A percentile compares a stretch with the other conserved stretches of the same genome.
Conservation (phyloP, 257 asterid species). For the Nicotiana attenuata region DNA sequence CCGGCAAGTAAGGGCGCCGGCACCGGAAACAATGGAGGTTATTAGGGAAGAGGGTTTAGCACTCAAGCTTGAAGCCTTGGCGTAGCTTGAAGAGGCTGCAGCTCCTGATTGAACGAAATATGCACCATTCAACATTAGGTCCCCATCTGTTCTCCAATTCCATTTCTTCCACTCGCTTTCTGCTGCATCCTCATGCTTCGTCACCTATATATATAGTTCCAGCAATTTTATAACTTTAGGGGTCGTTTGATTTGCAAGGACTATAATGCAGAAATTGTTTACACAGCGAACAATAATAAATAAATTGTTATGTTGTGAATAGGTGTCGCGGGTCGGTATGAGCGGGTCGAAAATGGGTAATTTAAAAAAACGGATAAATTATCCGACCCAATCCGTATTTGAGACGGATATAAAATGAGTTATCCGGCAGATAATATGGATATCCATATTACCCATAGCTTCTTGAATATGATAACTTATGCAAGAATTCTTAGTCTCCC, state of each 20-base stretch:
- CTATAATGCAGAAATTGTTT: not conserved
- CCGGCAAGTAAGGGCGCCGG: constrained; percentile 46
- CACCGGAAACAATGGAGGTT: constrained; percentile 36
- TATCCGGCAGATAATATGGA: too few relatives aligned
- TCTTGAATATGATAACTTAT: too few relatives aligned
- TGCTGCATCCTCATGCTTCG: constrained; percentile 53
- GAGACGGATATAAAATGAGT: too few relatives aligned
- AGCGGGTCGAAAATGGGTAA: too few relatives aligned
- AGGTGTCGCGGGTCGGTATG: too few relatives aligned
- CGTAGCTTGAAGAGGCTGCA: constrained; percentile 45
- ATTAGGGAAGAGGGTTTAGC: constrained; percentile 47
- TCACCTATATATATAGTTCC: constrained; percentile 31
- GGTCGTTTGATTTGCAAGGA: not conserved
- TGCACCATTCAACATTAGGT: constrained; percentile 67
- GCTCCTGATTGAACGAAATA: constrained; percentile 42
- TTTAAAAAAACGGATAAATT: too few relatives aligned
- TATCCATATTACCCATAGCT: too few relatives aligned
- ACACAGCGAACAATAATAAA: not conserved
- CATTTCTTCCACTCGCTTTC: constrained; percentile 52
- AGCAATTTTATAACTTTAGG: not conserved
- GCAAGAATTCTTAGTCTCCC: too few relatives aligned
- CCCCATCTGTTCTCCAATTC: constrained; percentile 67
- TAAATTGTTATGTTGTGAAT: too few relatives aligned
- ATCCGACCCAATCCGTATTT: too few relatives aligned
- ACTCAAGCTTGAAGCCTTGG: constrained; percentile 60